phyloP scores from a whole-genome alignment of 2,329 filamentous ascomycete species.

The Hymenoscyphus scutula region DNA sequence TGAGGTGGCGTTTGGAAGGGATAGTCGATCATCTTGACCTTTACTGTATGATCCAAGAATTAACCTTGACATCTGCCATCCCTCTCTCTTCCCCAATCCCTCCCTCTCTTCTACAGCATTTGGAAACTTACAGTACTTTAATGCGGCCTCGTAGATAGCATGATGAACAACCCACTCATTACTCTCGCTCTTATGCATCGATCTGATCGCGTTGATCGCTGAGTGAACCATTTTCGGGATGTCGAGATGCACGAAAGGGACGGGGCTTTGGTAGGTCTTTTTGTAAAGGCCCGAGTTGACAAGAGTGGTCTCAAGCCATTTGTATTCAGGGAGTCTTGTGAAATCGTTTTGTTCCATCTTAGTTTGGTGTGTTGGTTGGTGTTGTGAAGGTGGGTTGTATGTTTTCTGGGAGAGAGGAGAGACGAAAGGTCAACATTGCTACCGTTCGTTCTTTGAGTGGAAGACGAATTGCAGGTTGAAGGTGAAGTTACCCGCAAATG shows the following conservation, averaged over 20 bases:
- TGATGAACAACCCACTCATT: background rate
- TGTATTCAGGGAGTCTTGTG: background rate
- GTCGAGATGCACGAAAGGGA: background rate
- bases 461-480: too few species aligned
- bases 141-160: background rate
- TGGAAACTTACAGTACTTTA: background rate
- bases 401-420: too few species aligned
- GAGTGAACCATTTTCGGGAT: background rate
- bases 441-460: too few species aligned
- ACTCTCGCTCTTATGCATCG: background rate
- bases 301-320: background rate
- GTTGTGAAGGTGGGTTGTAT: too few species aligned
- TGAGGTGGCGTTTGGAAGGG: background rate
- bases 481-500: too few species aligned
- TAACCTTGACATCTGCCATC: background rate
- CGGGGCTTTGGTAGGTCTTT: background rate
- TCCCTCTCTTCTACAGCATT: background rate
- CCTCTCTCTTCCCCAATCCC: background rate
- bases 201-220: background rate
- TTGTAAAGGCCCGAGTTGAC: background rate
- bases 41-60: background rate
- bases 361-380: too few species aligned
- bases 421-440: too few species aligned
- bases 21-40: background rate
- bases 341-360: background rate